Evolutionary conservation across 306 rosid species (phyloP), one percentile per base, ranked within the genome.

Genomic region (Rubus parviflorus): DNA sequence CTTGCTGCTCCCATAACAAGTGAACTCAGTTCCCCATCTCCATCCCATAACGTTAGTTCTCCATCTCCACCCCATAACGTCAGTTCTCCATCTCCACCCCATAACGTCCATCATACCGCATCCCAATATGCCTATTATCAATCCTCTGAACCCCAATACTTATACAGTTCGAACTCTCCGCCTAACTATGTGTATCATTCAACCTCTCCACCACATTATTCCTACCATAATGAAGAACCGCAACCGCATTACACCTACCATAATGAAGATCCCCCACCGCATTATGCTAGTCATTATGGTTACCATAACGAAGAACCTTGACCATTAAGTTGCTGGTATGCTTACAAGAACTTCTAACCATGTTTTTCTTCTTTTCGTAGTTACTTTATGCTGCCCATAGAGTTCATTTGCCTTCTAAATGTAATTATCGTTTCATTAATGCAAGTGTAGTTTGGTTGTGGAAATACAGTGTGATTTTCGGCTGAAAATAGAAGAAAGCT

Each of bases 71-170:
- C 42, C 2, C 68, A 62, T 62, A 14, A 30, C 35, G 68, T 79
- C 45, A 80, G 90, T 80, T 86, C 93, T 56, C 86, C 90, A 41
- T 82, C 93, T 13, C 89, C 96, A n/a, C 75, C 80, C 3, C 87
- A 76, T 75, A 68, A 80, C 3, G 63, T 41, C 19, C 81, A 85
- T 75, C 84, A 80, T 75, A 52, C 85, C 8, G 86, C 92, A 8
- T 90, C 87, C 23, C 86, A 75, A 12, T 88, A 87, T 60, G 77
- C 78, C 63, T 83, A 85, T 68, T 83, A 66, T 63, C 87, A 86
- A 16, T 64, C 89, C 4, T 80, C 89, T 14, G 88, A 88, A 20
- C 85, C 88, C 30, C 89, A 83, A 16, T 87, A 80, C 48, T 75
- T 53, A 2, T 82, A 85, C 43, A 73, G 78, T 63, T 68, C 84